These are phyloP conservation scores for Colletotrichum abscissum DNA, from an alignment of 2,329 filamentous ascomycete genomes.

Conservation along the genomic window DNA sequence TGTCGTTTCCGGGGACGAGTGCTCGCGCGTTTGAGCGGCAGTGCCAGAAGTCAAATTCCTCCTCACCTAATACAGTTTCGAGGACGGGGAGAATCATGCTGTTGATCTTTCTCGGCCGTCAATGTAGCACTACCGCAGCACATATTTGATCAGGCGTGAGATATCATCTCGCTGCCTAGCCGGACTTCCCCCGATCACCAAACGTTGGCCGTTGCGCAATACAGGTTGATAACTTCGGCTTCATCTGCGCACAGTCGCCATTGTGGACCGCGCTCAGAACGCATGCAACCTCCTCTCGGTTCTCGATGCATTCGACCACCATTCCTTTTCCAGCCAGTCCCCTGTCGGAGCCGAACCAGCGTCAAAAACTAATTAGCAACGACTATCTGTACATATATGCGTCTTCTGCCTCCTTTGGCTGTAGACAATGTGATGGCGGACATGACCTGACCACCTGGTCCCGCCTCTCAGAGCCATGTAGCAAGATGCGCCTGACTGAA, in stretches of 20 bases:
- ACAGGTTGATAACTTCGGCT: neutral
- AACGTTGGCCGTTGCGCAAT: neutral
- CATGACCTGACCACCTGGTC: neutral
- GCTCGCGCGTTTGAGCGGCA: neutral
- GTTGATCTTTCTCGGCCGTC: neutral
- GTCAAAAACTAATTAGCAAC: neutral
- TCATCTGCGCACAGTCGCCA: conserved; percentile 15
- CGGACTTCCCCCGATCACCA: neutral
- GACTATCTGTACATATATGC: neutral
- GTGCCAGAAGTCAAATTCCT: neutral
- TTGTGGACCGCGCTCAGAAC: conserved; percentile 7
- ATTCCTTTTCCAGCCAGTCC: conserved; percentile 18
- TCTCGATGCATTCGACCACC: conserved; percentile 19
- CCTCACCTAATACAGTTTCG: neutral
- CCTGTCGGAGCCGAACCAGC: neutral
- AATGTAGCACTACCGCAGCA: neutral
- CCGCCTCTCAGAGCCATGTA: neutral
- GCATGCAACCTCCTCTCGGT: neutral
- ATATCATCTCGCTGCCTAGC: neutral
- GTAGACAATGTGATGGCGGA: neutral
- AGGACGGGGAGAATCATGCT: neutral
- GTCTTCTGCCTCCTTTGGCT: neutral
- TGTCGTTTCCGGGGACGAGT: neutral
- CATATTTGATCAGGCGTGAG: neutral
- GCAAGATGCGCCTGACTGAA: neutral